Evolutionary conservation across 2,329 filamentous ascomycete species (phyloP), one percentile per base, ranked within the genome.

Genomic region (Fusarium coffeatum): DNA sequence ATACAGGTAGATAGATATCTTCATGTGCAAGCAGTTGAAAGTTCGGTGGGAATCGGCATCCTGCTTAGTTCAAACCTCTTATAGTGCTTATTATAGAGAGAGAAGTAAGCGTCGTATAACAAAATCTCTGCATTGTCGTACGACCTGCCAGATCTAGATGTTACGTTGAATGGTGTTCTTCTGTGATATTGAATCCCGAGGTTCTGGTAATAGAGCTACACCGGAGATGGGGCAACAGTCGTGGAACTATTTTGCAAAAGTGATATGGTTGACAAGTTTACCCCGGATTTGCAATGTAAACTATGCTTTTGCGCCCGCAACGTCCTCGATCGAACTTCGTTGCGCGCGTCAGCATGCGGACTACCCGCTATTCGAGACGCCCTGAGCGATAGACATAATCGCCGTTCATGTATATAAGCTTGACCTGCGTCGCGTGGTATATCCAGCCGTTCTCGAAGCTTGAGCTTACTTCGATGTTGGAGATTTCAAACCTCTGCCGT

Each of bases 321-420:
- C 74, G 71, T 72, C 65, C 69, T 76, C 58, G 30, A 53, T 64
- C 46, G 62, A 46, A 59, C 63, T 68, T 27, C 48, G 59, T 69
- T 77, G 76, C 76, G 74, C 76, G 76, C 76, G 76, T 77, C 64
- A 60, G 47, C 50, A 77, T 77, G 76, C 73, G 67, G 74, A 71
- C 51, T 70, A 69, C 73, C 74, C 73, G 69, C 59, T 72, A 54
- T 20, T 51, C 60, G 63, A 58, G 28, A 46, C 55, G 32, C 49
- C 48, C 30, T 45, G 55, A 59, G 56, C 42, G 64, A 64, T 59
- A 67, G 64, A 66, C 54, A 64, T 61, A 59, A 59, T 64, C 46
- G 28, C 27, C 23, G 20, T 42, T 66, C 51, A 50, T 67, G 65
- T 74, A 75, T 73, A 73, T 75, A 75, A 75, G 62, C 54, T 66